phyloP scores from a whole-genome alignment of 805 yeast genomes.

The Saccharomycopsis fodiens region DNA sequence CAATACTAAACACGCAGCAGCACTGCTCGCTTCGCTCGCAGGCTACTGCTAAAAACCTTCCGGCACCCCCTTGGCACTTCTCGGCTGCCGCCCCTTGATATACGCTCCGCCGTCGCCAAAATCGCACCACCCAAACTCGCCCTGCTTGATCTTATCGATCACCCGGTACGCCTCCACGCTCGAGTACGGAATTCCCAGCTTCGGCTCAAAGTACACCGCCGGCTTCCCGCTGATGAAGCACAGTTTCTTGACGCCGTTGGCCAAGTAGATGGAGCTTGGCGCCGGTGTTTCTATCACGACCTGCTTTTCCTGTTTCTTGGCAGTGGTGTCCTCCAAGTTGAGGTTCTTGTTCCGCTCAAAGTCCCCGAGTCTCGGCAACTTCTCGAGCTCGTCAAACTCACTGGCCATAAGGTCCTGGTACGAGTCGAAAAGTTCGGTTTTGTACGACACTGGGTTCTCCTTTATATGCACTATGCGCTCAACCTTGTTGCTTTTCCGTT shows the following conservation, averaged over 20 bases:
- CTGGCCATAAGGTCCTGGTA: conserved; percentile 20
- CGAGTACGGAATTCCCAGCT: conserved; percentile 78
- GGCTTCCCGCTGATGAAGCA: conserved; percentile 74
- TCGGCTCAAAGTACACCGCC: conserved; percentile 83
- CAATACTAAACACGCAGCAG: too few species aligned
- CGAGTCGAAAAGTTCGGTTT: conserved; percentile 17
- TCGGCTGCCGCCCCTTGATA: conserved; percentile 32
- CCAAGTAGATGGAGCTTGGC: conserved; percentile 65
- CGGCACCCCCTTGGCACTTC: conserved; percentile 83
- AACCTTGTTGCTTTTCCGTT: conserved; percentile 43
- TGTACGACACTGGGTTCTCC: conserved; percentile 18
- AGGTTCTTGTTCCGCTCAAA: conserved; percentile 33
- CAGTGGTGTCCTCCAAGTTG: background rate
- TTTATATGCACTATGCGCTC: conserved; percentile 43
- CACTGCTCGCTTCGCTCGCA: too few species aligned
- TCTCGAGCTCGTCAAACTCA: conserved; percentile 35
- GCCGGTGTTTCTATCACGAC: conserved; percentile 56
- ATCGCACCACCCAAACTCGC: conserved; percentile 45
- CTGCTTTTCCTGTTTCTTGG: conserved; percentile 33
- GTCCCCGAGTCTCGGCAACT: conserved; percentile 57
- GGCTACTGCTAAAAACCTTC: conserved; percentile 62
- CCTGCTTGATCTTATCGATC: conserved; percentile 41
- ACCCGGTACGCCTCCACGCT: conserved; percentile 75
- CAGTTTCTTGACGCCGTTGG: conserved; percentile 54
- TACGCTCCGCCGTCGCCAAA: conserved; percentile 36